Evolutionary conservation across 202 grass and related monocot genomes (phyloP).

Genomic region (Thinopyrum obtusiflorum): DNA sequence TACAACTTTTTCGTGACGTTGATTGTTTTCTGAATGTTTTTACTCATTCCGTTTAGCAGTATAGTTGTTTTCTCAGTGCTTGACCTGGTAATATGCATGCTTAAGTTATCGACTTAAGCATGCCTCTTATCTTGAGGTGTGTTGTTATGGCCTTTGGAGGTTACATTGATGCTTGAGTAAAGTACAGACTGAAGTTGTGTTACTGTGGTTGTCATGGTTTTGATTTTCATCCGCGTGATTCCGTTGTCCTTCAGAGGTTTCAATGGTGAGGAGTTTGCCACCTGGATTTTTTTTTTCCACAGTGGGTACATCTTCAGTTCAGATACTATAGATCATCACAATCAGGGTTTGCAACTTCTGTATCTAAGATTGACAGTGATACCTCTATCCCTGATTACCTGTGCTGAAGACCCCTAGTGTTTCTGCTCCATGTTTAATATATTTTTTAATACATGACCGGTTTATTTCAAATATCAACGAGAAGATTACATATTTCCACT

Average conservation of each 20-base stretch:
- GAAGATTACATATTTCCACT: not conserved
- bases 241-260: not conserved
- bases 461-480: not conserved
- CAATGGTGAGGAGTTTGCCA: not conserved
- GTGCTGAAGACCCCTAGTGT: not conserved
- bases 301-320: not conserved
- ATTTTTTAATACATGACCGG: not conserved
- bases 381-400: not conserved
- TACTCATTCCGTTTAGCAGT: not conserved
- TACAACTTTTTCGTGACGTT: not conserved
- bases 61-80: not conserved
- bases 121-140: not conserved
- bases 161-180: not conserved
- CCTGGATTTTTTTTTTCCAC: not conserved
- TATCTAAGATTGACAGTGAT: not conserved
- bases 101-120: not conserved
- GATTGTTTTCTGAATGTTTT: not conserved
- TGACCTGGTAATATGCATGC: not conserved
- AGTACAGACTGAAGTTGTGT: not conserved
- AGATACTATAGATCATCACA: not conserved
- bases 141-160: not conserved
- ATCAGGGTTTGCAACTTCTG: not conserved
- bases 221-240: not conserved
- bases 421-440: not conserved
- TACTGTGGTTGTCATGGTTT: not conserved